phyloP scores from a whole-genome alignment of 768 basidiomycete species.

The Pluteus cervinus region DNA sequence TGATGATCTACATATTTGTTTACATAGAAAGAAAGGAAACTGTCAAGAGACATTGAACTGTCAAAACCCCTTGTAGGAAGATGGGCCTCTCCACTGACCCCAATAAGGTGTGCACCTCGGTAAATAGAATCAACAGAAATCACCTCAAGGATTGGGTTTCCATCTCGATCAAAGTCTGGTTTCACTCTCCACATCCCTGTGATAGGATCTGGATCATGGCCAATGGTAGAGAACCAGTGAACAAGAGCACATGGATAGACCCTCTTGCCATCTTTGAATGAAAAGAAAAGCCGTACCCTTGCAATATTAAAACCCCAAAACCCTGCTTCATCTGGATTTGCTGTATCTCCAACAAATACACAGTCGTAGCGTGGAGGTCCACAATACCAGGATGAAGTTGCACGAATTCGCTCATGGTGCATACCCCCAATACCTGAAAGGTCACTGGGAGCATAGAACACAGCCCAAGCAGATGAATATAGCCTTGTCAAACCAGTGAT shows the following conservation, averaged over 20 bases:
- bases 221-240: slow-evolving; percentile 15
- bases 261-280: slow-evolving; percentile 10
- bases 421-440: slow-evolving; percentile 9
- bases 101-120: slow-evolving; percentile 15
- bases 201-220: slow-evolving; percentile 12
- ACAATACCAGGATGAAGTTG: slow-evolving; percentile 20
- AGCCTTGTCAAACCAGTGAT: background rate
- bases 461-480: slow-evolving; percentile 9
- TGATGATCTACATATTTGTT: slow-evolving; percentile 24
- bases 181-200: slow-evolving; percentile 24
- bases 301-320: slow-evolving; percentile 20
- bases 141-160: slow-evolving; percentile 7
- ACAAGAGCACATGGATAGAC: slow-evolving; percentile 20
- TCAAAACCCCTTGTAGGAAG: slow-evolving; percentile 15
- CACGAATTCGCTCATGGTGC: slow-evolving; percentile 11
- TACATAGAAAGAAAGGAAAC: slow-evolving; percentile 18
- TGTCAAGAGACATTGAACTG: slow-evolving; percentile 15
- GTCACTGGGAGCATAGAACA: slow-evolving; percentile 13
- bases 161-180: slow-evolving; percentile 14
- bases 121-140: slow-evolving; percentile 18
- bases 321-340: slow-evolving; percentile 11
- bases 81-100: slow-evolving; percentile 5
- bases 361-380: slow-evolving; percentile 22
- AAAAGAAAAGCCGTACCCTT: slow-evolving; percentile 18
- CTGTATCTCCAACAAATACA: slow-evolving; percentile 18